Evolutionary conservation across 2,329 filamentous ascomycete species (phyloP), one percentile per base, ranked within the genome.

Genomic region (Endoconidiophora polonica): DNA sequence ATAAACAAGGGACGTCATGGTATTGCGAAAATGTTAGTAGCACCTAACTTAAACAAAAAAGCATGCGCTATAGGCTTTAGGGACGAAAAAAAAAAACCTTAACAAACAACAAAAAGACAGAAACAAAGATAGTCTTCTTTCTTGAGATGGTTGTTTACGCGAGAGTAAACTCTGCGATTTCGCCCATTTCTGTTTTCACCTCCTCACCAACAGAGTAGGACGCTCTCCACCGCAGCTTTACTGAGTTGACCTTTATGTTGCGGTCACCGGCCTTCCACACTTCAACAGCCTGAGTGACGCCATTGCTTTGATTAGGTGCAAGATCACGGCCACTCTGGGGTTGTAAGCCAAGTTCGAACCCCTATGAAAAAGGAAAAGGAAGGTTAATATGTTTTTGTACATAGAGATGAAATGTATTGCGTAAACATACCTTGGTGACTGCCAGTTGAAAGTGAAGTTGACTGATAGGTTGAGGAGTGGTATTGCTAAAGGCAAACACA

Each of bases 381-480:
- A 50, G 22, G 14, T 37, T 53, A 39, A 37, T 50, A 46, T 33
- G 52, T 36, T 58, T 52, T 58, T 47, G 52, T 23, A 12, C 36
- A 5, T 41, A 43, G 20, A 37, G 22, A 14, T 41, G 14, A 40
- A 9, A 22, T 18, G 6, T 29, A 39, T 18, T 7, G 46, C 23
- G 20, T 24, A 46, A 39, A 52, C 64, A 56, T 68, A 93, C 88
- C 76, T 90, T 96, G 53, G 90, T 91, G 26, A 95, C 90, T 2
- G 91, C 91, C 38, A 94, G 73, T 63, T 94, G 86, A 60, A 95
- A 94, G 52, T 90, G 87, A 26, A 98, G 68, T 55, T 93, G 83
- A 2, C 75, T 74, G 20, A 98, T 73, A 0, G 77, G 74, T 58
- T 83, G 74, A 2, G 74, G 65, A 1, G 80, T 83, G 54, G 76